phyloP scores from a whole-genome alignment of 768 basidiomycete genomes.

The Phylloporus sp. region DNA sequence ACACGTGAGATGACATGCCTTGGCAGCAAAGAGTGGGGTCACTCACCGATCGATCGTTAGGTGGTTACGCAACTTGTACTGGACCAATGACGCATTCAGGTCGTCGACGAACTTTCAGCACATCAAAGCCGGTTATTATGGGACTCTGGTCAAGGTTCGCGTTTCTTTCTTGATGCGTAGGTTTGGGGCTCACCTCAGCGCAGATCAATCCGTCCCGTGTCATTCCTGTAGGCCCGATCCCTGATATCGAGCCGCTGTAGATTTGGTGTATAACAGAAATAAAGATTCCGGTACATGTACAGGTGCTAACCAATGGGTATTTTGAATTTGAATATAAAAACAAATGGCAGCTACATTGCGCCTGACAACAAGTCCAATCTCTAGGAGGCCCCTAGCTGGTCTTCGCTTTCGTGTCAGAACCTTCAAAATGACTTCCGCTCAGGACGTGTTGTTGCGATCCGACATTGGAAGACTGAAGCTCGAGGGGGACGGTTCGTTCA shows the following conservation, averaged over 20 bases:
- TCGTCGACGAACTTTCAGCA: slow-evolving; percentile 91
- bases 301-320: no score
- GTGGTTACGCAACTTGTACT: slow-evolving; percentile 88
- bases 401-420: slow-evolving; percentile 1
- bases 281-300: no score
- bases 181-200: not conserved
- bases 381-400: not conserved
- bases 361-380: slow-evolving; percentile 7
- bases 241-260: slow-evolving; percentile 61
- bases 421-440: slow-evolving; percentile 27
- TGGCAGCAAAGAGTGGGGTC: not conserved
- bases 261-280: not conserved
- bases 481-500: slow-evolving; percentile 64
- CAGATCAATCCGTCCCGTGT: slow-evolving; percentile 79
- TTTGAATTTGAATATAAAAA: no score
- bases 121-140: slow-evolving; percentile 44
- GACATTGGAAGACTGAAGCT: slow-evolving; percentile 56
- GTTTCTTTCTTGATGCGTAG: not conserved
- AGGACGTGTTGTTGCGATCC: slow-evolving; percentile 36
- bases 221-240: slow-evolving; percentile 72
- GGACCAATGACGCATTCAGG: slow-evolving; percentile 85
- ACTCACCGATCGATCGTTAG: slow-evolving; percentile 30
- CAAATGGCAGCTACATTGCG: slow-evolving; percentile 12
- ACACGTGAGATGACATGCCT: slow-evolving; percentile 36
- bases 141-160: slow-evolving; percentile 29